phyloP scores from a whole-genome alignment of 352 stramenopile genomes.

The Phytophthora constricta region DNA sequence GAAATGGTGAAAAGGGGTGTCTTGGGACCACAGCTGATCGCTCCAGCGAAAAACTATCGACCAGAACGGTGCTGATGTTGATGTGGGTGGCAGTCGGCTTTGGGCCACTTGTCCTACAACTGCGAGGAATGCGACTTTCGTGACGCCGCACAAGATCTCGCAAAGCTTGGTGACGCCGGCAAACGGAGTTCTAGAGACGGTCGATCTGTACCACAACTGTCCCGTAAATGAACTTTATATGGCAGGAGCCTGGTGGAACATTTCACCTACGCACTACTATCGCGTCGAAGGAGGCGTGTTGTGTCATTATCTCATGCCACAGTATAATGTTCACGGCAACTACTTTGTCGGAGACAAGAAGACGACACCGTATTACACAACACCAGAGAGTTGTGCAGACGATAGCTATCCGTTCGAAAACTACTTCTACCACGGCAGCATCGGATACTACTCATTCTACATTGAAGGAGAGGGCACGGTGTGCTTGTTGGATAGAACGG shows the following conservation, averaged over 20 bases:
- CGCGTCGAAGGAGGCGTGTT: not conserved
- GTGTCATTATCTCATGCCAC: conserved; percentile 23
- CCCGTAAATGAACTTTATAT: conserved; percentile 13
- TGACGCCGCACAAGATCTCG: conserved; percentile 26
- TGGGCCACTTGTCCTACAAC: conserved; percentile 4
- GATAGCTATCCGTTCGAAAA: conserved; percentile 12
- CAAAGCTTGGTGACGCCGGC: conserved; percentile 7
- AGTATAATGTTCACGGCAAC: conserved; percentile 18
- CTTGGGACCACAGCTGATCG: no score
- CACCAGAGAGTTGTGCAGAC: not conserved
- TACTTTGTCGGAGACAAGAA: not conserved
- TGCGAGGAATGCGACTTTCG: conserved; percentile 13
- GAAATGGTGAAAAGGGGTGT: no score
- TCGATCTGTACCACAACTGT: not conserved
- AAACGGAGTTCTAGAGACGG: not conserved
- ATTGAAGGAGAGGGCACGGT: conserved; percentile 11
- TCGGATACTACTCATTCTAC: conserved; percentile 22
- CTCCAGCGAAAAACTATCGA: no score
- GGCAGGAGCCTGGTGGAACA: conserved; percentile 10
- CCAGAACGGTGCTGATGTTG: not conserved
- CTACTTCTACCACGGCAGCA: conserved; percentile 18
- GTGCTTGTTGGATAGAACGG: conserved; percentile 5
- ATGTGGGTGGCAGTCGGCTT: conserved; percentile 11
- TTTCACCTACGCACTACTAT: conserved; percentile 13
- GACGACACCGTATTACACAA: not conserved